phyloP scores from a whole-genome alignment of 305 asterid species.

The Fraxinus sp. region DNA sequence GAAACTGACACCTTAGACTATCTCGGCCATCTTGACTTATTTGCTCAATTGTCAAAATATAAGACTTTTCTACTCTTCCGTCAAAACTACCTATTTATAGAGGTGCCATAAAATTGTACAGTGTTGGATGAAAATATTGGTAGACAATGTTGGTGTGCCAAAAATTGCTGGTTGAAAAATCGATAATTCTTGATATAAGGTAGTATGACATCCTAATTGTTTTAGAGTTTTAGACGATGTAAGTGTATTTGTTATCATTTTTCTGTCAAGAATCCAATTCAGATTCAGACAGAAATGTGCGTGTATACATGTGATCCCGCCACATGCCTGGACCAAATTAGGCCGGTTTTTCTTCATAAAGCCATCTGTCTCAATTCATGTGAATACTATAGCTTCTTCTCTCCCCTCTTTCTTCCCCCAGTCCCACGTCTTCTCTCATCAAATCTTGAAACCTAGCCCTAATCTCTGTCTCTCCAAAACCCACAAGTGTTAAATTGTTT shows the following conservation, averaged over 20 bases:
- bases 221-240: too few relatives aligned
- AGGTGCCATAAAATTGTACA: too few relatives aligned
- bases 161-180: too few relatives aligned
- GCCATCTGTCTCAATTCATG: constrained; percentile 3
- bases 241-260: too few relatives aligned
- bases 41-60: background rate
- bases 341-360: constrained; percentile 16
- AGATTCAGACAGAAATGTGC: background rate
- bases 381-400: constrained; percentile 13
- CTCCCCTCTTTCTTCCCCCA: constrained; percentile 8
- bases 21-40: background rate
- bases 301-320: background rate
- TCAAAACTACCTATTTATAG: background rate
- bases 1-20: background rate
- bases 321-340: background rate
- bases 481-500: constrained; percentile 9
- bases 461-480: constrained; percentile 16
- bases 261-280: too few relatives aligned
- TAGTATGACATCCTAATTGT: too few relatives aligned
- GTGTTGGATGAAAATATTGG: too few relatives aligned
- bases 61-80: background rate
- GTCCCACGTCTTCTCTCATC: constrained; percentile 11
- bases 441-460: constrained; percentile 32
- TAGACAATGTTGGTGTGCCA: too few relatives aligned
- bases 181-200: too few relatives aligned